phyloP scores from a whole-genome alignment of 192 early-diverging fungal species.

The Coemansia umbellata region DNA sequence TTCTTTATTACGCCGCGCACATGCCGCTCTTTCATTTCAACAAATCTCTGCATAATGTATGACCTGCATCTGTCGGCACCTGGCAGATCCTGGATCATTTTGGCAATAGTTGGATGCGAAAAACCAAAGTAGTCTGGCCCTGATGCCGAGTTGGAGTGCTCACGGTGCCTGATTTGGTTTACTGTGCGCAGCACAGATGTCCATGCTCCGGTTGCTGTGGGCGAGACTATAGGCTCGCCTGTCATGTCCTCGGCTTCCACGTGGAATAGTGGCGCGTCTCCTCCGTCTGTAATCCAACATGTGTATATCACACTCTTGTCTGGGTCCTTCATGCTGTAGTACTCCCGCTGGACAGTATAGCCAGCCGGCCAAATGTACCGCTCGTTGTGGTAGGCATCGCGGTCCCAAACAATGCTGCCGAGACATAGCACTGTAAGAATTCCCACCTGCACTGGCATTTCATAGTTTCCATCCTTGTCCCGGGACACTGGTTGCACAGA shows the following conservation, averaged over 20 bases:
- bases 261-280: conserved; percentile 74
- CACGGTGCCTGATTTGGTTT: conserved; percentile 72
- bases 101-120: conserved; percentile 77
- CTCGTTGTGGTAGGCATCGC: conserved; percentile 79
- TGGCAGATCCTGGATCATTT: conserved; percentile 85
- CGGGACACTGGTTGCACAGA: conserved; percentile 43
- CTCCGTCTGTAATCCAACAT: conserved; percentile 70
- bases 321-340: conserved; percentile 70
- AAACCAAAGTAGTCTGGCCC: conserved; percentile 94
- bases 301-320: conserved; percentile 58
- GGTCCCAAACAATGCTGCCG: conserved; percentile 72
- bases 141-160: conserved; percentile 75
- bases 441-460: conserved; percentile 76
- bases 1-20: conserved; percentile 54
- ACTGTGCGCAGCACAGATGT: conserved; percentile 71
- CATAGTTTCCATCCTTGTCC: conserved; percentile 63
- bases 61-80: conserved; percentile 64
- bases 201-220: conserved; percentile 90
- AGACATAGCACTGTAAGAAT: conserved; percentile 68
- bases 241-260: conserved; percentile 79
- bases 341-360: conserved; percentile 66
- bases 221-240: conserved; percentile 61
- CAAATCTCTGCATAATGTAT: conserved; percentile 69
- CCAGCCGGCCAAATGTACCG: conserved; percentile 92
- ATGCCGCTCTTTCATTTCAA: conserved; percentile 58